These are phyloP conservation scores for Colletotrichum caudatum DNA, from an alignment of 2,329 filamentous ascomycete species.

Conservation along the genomic window DNA sequence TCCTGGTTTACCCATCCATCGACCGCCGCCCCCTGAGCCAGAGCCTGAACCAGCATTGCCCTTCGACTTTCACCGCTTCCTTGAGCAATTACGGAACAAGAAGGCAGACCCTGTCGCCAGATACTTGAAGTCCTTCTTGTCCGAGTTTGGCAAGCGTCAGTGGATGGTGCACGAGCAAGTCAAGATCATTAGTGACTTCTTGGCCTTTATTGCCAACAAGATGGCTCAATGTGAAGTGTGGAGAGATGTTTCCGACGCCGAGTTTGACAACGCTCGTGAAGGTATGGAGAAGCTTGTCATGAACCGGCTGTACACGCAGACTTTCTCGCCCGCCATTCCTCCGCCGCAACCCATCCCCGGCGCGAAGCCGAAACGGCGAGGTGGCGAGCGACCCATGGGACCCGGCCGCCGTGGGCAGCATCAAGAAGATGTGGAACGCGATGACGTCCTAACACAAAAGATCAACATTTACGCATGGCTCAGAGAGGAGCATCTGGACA, in stretches of 20 bases:
- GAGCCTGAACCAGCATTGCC: conserved; percentile 86
- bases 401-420: conserved; percentile 94
- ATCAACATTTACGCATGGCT: conserved; percentile 98
- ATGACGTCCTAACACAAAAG: conserved; percentile 96
- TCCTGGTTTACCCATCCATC: conserved; percentile 64
- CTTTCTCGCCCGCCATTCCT: conserved; percentile 93
- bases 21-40: conserved; percentile 77
- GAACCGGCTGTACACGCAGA: conserved; percentile 96
- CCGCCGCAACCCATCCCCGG: conserved; percentile 79
- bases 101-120: conserved; percentile 98
- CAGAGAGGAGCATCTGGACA: conserved; percentile 91
- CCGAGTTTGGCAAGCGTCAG: conserved; percentile 95
- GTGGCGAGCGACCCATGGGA: conserved; percentile 75
- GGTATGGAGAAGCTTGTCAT: conserved; percentile 99
- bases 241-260: conserved; percentile 93
- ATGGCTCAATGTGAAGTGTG: conserved; percentile 98
- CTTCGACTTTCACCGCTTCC: conserved; percentile 97
- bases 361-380: conserved; percentile 75
- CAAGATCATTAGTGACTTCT: conserved; percentile 97
- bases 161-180: conserved; percentile 99
- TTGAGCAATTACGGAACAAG: conserved; percentile 94
- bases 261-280: conserved; percentile 98
- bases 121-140: conserved; percentile 93
- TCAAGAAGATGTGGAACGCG: conserved; percentile 96
- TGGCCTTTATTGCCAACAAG: conserved; percentile 97